Conservation (phyloP, 441 rosid species). For the Croton laevigatus region DNA sequence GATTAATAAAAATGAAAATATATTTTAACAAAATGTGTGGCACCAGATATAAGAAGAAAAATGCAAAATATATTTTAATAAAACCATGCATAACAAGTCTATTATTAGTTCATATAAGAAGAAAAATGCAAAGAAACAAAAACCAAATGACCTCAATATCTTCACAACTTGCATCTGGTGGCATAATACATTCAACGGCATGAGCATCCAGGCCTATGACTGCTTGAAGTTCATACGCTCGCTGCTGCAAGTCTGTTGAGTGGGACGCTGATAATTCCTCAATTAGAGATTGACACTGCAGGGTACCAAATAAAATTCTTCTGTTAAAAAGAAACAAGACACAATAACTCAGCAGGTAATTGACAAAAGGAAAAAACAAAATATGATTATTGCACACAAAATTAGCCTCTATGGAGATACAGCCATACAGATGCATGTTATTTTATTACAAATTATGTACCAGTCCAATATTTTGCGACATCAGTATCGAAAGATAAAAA, state of each 20-base stretch:
- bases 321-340: neutral
- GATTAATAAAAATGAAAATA: neutral
- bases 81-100: neutral
- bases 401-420: no score
- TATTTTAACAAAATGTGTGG: neutral
- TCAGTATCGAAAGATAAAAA: no score
- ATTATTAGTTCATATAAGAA: neutral
- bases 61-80: no score
- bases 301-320: constrained; percentile 15
- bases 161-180: constrained; percentile 93
- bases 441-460: no score
- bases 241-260: constrained; percentile 97
- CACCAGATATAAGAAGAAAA: neutral
- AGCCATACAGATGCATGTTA: no score
- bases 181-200: constrained; percentile 67
- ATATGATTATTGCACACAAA: neutral
- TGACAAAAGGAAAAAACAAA: neutral
- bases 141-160: constrained; percentile 72
- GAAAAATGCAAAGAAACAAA: constrained; percentile 4
- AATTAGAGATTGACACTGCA: constrained; percentile 87
- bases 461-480: no score
- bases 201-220: constrained; percentile 58
- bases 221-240: constrained; percentile 94
- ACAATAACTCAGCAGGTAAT: neutral
- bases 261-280: constrained; percentile 93